Evolutionary conservation across 768 basidiomycete species (phyloP), one percentile per base, ranked within the genome.

Genomic region (Lentinula lateritia): DNA sequence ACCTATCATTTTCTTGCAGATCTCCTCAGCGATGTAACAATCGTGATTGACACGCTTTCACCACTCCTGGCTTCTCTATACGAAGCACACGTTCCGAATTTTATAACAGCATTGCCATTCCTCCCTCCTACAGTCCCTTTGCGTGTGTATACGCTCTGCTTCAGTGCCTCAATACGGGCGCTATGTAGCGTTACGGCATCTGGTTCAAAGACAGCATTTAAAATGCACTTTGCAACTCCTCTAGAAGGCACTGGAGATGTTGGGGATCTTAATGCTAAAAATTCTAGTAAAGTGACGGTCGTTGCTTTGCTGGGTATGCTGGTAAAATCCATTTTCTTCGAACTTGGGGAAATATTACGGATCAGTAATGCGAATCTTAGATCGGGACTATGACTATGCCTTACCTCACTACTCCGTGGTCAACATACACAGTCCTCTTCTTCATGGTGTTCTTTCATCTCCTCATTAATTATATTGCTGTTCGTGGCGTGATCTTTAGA

Each of bases 201-300:
- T 13, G 88, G 88, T 1, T 88, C 88, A 3, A 89, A 88, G 68
- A 82, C 87, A 1, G 86, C 87, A 2, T 78, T 90, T 16, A 82
- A 85, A 0, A 72, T 87, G 58, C 88, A 89, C 66, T 87, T 89
- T 65, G 82, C 86, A 0, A 80, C 78, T 4, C 80, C 85, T 1
- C 55, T 75, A 13, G 68, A 62, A 9, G 80, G 81, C 0, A 76
- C 76, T 43, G 87, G 87, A 5, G 88, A 90, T 64, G 75, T 89
- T 12, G 87, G 88, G 1, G 88, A 90, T 65, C 73, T 89, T 42
- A 88, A 84, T 61, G 88, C 87, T 1, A 90, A 90, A 67, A 87
- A 87, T 62, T 79, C 84, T 0, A 89, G 87, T 69, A 86, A 86
- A 63, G 87, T 89, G 71, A 90, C 88, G 0, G 83, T 89, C 0